Base-by-base conservation (phyloP, 495 filamentous ascomycete species). In the Bacidia rubella region DNA sequence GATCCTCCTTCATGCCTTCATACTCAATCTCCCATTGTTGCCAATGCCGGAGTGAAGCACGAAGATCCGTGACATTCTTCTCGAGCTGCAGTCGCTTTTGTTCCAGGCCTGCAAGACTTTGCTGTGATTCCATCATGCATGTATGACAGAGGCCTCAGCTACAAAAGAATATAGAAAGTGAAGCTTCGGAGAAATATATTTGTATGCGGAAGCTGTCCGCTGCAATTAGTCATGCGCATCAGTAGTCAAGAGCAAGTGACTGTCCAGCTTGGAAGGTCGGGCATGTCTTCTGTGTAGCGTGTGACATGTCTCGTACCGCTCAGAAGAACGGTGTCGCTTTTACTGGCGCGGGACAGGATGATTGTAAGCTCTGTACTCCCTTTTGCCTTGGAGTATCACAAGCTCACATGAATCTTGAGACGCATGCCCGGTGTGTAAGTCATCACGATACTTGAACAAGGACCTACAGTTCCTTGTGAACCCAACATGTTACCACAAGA, bases 401-500 rank as follows among this genome's bases (percentile, higher is more conserved):
- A 5, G 29, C 29, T 35, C 29, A 35, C 29, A 7, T 7, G 29
- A 15, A 35, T 35, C 5, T 32, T 26, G 57, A 83, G 88, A 96
- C 67, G 85, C 88, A 63, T 99, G 92, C 70, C 93, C 90, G 42
- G 85, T 96, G 60, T 99, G 92, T 82, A 95, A 94, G 68, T 89
- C 87, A 50, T 84, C 84, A 52, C 85, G 87, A 52, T 97, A 97
- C 73, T 80, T 97, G 63, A 97, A 95, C 71, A 81, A 80, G 21
- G 80, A 86, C 69, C 89, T 99, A 79, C 74, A 77, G 49, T 95
- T 99, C 69, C 84, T 93, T 56, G 86, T 97, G 67, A 95, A 96
- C 67, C 86, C 90, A 17, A 87, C 93, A 72, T 99, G 92, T 76
- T 99, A 97, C 74, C 92, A 99, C 76, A 86, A 85, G 56, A 95